These are phyloP conservation scores for Epichloe typhina DNA, from an alignment of 2,329 filamentous ascomycete species.

Conservation along the genomic window DNA sequence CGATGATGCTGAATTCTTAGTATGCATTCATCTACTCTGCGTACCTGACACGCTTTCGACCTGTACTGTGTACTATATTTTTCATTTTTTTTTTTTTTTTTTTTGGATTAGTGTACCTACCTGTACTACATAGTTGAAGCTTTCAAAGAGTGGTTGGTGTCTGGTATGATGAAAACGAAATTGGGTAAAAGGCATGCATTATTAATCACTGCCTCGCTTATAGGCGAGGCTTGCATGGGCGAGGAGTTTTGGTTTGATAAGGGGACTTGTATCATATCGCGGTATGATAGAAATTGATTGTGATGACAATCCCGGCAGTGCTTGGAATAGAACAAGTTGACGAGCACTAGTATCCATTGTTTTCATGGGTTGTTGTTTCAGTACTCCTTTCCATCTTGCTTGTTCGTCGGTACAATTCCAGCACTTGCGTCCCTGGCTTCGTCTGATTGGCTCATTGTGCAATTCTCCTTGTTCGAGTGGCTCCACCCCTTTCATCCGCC, in stretches of 20 bases:
- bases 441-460: no score
- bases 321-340: no score
- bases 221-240: background rate
- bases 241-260: background rate
- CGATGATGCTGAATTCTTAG: background rate
- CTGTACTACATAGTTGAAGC: background rate
- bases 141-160: background rate
- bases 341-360: no score
- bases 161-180: background rate
- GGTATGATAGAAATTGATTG: no score
- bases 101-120: conserved; percentile 2
- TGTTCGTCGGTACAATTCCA: no score
- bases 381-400: no score
- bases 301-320: background rate
- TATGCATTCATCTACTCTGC: no score
- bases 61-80: background rate
- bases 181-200: background rate
- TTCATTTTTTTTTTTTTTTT: conserved; percentile 1
- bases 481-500: background rate
- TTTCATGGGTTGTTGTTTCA: no score
- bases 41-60: background rate
- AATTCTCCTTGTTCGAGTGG: no score
- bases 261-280: background rate
- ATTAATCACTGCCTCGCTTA: background rate
- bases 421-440: no score